Base-by-base conservation (phyloP, 1,139 yeast species). In the Saccharomycopsis phalli region DNA sequence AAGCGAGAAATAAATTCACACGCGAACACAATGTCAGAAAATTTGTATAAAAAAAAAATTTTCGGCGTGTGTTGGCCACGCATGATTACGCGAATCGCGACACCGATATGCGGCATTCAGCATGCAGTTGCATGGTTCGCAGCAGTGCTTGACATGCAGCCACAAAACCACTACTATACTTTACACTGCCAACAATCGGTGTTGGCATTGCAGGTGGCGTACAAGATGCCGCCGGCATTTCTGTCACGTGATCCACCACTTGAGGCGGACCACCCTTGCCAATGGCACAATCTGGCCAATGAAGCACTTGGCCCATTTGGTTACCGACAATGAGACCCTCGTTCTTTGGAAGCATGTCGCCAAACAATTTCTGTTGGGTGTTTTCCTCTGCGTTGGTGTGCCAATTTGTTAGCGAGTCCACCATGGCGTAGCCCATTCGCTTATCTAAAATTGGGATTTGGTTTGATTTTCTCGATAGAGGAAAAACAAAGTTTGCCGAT, bases 291-390 rank as follows among this genome's bases (percentile, higher is more conserved):
- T 40, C 35, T 18, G 32, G 18, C 45, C 45, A 44, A 4, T 29
- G 14, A 8, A 34, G 37, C 14, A 44, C 20, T 20, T 44, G 37
- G 13, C 40, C 38, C 10, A 11, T 7, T 14, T 44, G 45, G 32
- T 41, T 41, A 8, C 47, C 47, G 3, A 44, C 38, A 3, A 44
- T 19, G 13, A 42, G 20, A 16, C 45, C 44, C 20, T 32, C 34
- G 18, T 37, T 38, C 10, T 31, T 29, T 4, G 17, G 19, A 11
- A 35, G 13, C 32, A 39, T 7, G 28, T 42, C 43, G 8, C 43
- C 46, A 36, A 31, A 41, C 21, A 36, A 23, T 27, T 42, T 42
- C 28, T 42, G 46, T 18, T 41, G 32, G 2, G 37, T 39, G 3
- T 40, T 4, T 13, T 26, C 23, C 16, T 16, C 5, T 13, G 11